These are phyloP conservation scores for Nicotiana sylvestris DNA, from an alignment of 257 asterid genomes.

Conservation along the genomic window DNA sequence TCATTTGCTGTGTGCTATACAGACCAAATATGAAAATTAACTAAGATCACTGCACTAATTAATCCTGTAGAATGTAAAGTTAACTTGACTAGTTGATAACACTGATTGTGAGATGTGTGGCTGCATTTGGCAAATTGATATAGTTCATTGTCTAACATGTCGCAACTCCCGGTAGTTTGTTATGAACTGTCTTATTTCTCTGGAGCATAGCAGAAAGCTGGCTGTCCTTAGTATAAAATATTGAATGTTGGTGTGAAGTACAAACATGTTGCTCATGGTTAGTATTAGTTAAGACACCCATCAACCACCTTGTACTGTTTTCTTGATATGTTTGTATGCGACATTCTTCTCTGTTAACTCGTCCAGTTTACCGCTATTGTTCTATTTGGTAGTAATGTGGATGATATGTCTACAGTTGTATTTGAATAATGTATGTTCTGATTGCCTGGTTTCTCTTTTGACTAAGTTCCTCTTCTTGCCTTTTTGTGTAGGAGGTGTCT, in stretches of 20 bases:
- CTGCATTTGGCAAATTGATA: neutral
- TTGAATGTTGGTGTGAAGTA: neutral
- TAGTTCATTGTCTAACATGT: neutral
- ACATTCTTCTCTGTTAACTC: neutral
- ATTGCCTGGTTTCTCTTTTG: neutral
- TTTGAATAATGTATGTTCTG: neutral
- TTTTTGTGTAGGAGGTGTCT: constrained; percentile 75
- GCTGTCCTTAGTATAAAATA: neutral
- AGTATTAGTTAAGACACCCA: neutral
- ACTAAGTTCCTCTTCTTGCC: neutral
- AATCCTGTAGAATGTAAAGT: neutral
- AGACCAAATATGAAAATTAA: neutral
- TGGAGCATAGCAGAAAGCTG: neutral
- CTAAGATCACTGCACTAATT: neutral
- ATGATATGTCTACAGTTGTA: neutral
- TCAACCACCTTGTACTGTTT: neutral
- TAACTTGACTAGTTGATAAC: neutral
- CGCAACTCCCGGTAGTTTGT: neutral
- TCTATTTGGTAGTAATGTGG: neutral
- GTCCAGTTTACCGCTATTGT: neutral
- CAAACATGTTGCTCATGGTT: neutral
- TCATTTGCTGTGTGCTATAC: neutral
- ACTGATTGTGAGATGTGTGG: neutral
- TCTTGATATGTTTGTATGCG: neutral
- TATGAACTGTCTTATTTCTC: neutral